Evolutionary conservation across 768 basidiomycete genomes (phyloP), one percentile per base, ranked within the genome.

Genomic region (Flagelloscypha sp.): DNA sequence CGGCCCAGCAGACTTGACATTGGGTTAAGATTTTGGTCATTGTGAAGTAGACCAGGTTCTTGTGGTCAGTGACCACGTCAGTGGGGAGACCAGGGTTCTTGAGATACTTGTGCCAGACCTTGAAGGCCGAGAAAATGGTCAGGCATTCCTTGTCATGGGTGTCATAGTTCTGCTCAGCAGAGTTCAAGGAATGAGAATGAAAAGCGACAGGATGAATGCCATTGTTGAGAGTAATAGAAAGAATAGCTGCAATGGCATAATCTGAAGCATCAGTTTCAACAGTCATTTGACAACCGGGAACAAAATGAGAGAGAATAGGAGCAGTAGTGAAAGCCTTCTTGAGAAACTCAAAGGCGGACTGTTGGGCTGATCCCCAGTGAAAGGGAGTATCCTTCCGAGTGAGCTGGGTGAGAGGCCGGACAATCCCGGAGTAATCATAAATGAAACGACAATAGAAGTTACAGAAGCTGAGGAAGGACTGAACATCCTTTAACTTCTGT

Each of bases 391-490:
- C 28, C 27, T 62, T 57, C n/a, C 44, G 24, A 5, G 56, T 59
- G 2, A 59, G 47, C 2, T 29, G 23, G 11, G 38, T 56, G 2
- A 66, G 37, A 4, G 59, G 56, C 10, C 51, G 36, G 5, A 54
- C 51, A 19, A 62, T 60, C 9, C 48, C 8, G 3, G 59, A 49
- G 41, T 54, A 70, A n/a, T 54, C 38, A 12, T 46, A 4, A 12
- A 70, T 63, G 48, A 70, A 70, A 0, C 56, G 36, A 2, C 57
- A 39, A 34, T 70, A 72, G 41, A 67, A 72, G 46, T 69, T 70
- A 3, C 51, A 45, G 37, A 72, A 68, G 3, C 65, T 64, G 1
- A 71, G 38, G 48, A 71, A 72, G 4, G 48, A 48, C 48, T 61
- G 59, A 2, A 67, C 32, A 16, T 67, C 49, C 21, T 52, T 52